Base-by-base conservation (phyloP, 2,329 filamentous ascomycete genomes). In the Didymella exigua region DNA sequence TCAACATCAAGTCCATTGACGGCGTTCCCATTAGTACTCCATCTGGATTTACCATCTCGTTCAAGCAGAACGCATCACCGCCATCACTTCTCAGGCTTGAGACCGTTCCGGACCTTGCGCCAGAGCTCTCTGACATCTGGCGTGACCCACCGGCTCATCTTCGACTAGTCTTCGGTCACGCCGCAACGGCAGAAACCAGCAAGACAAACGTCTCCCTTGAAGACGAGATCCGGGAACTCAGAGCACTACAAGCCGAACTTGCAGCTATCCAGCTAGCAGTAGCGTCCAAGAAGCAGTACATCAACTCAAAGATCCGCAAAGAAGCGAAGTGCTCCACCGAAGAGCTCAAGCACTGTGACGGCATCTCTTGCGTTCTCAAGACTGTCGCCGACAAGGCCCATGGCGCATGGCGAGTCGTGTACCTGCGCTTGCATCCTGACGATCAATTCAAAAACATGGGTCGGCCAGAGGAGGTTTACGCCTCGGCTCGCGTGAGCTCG, bases 261-360 rank as follows among this genome's bases (percentile, higher is more conserved):
- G 61, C 72, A 41, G 63, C 72, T 31, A 70, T 80, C 18, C 71
- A 76, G 10, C 63, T 72, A 18, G 62, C 71, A 14, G 72, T 76
- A 34, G 66, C 66, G n/a, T 48, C 68, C 8, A 75, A 77, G 63
- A 71, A 74, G 57, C 62, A 68, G 37, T 46, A 63, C 40, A 74
- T 77, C 56, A 61, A 72, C 11, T 59, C 62, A 19, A 69, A 68
- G 18, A 57, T 75, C 21, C 61, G 66, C 31, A 54, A 74, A 29
- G 64, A 74, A 36, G 60, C 61, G 10, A 59, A 69, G 13, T 61
- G 61, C n/a, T 66, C 79, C 10, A 69, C 68, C 16, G 68, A 77
- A 31, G 73, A 79, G 16, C 59, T 80, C 11, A 63, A 72, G 51
- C 65, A 77, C 41, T 81, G 79, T 58, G 73, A 79, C 54, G 74